Percentiles rank a stretch among this genome's conserved stretches.
These are phyloP conservation scores for Aspergillus vadensis DNA, from an alignment of 2,329 filamentous ascomycete species.

Conservation along the genomic window DNA sequence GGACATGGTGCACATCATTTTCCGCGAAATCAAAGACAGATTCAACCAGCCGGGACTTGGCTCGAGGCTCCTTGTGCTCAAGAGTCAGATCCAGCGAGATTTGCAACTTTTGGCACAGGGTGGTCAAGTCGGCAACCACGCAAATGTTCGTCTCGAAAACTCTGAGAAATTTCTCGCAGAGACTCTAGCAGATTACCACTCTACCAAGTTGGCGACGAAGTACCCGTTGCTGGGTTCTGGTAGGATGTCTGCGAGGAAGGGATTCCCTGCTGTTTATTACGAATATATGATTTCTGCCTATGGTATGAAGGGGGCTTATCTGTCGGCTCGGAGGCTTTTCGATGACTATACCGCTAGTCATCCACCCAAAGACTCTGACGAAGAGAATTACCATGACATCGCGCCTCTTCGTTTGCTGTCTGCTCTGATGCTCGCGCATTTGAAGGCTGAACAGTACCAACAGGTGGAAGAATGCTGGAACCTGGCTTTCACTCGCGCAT, in stretches of 20 bases:
- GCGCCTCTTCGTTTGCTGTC: conserved; percentile 60
- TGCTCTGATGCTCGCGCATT: conserved; percentile 68
- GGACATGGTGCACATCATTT: conserved; percentile 54
- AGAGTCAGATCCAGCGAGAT: conserved; percentile 38
- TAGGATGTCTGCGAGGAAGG: conserved; percentile 40
- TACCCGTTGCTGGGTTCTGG: conserved; percentile 39
- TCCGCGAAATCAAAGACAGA: conserved; percentile 44
- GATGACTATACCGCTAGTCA: conserved; percentile 49
- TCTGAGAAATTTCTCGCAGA: conserved; percentile 42
- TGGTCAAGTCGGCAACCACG: conserved; percentile 10
- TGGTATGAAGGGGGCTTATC: conserved; percentile 48
- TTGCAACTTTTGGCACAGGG: conserved; percentile 24
- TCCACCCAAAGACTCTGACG: conserved; percentile 5
- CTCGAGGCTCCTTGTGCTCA: conserved; percentile 40
- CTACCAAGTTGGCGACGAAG: conserved; percentile 48
- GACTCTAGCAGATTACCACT: conserved; percentile 41
- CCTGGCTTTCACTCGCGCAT: conserved; percentile 58
- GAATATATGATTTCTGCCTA: conserved; percentile 60
- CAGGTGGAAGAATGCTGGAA: conserved; percentile 69
- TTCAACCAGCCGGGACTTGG: conserved; percentile 38
- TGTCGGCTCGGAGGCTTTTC: conserved; percentile 58
- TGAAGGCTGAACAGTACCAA: conserved; percentile 58
- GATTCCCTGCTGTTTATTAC: conserved; percentile 55
- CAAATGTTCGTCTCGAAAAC: conserved; percentile 31
- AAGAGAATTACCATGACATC: conserved; percentile 26